Conservation (phyloP, 129 eudicot species). For the Chrysanthemum makinoi region DNA sequence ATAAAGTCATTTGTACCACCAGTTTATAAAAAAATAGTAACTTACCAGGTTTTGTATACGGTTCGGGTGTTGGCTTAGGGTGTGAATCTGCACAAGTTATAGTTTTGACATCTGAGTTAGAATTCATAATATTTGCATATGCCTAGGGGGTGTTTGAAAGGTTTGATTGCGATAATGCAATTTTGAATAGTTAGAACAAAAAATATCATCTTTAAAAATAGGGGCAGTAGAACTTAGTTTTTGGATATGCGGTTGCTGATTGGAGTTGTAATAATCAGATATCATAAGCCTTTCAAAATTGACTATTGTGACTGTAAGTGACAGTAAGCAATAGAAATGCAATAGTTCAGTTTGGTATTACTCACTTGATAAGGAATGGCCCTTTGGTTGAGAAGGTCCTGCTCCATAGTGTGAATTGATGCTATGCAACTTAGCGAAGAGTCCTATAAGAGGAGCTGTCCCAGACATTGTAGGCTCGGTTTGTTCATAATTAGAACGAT, state of each 20-base stretch:
- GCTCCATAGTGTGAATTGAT: slow-evolving; percentile 39
- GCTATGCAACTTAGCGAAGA: slow-evolving; percentile 61
- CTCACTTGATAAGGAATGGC: slow-evolving; percentile 37
- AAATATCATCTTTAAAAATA: too few relatives aligned
- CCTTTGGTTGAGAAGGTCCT: slow-evolving; percentile 32
- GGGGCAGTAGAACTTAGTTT: too few relatives aligned
- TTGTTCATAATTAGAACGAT: slow-evolving; percentile 76
- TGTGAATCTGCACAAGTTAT: slow-evolving; percentile 31
- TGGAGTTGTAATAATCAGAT: too few relatives aligned
- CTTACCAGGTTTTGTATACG: slow-evolving; percentile 41
- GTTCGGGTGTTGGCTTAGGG: slow-evolving; percentile 23
- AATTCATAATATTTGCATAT: slow-evolving; percentile 1
- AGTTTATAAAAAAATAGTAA: background rate
- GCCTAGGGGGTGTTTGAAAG: too few relatives aligned
- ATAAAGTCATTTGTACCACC: background rate
- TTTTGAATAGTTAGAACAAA: too few relatives aligned
- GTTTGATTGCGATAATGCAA: too few relatives aligned
- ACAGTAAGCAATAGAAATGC: slow-evolving; percentile 11
- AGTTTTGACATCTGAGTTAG: slow-evolving; percentile 2
- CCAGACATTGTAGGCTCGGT: slow-evolving; percentile 83
- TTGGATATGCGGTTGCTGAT: too few relatives aligned
- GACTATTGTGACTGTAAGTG: background rate
- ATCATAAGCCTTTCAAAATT: too few relatives aligned
- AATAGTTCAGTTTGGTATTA: slow-evolving; percentile 4
- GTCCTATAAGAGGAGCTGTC: slow-evolving; percentile 89